Evolutionary conservation across 495 filamentous ascomycete genomes (phyloP), one percentile per base, ranked within the genome.

Genomic region (Trichoderma erinaceum): DNA sequence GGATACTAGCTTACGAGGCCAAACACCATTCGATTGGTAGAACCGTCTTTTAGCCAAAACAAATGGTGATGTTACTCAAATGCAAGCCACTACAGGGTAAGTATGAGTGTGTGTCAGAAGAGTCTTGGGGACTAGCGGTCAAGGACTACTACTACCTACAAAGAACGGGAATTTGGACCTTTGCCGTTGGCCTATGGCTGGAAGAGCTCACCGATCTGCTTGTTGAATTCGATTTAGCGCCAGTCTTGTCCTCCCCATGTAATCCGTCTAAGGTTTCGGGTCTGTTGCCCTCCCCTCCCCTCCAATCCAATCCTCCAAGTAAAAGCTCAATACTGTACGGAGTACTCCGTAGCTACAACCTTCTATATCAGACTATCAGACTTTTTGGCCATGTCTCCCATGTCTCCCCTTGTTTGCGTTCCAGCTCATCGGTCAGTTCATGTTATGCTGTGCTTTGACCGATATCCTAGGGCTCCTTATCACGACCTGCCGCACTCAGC

Each of bases 401-500:
- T 38, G 35, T 5, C 35, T 38, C 35, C 35, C 35, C 35, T 38
- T 38, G 35, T 29, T 29, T 38, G 35, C 35, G 35, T 38, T 7
- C 35, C 35, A 7, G 35, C 35, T 38, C 29, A 29, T 29, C 29
- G 29, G 29, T 29, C 35, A 38, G 35, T 38, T 7, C 35, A 38
- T 38, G 8, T 38, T 38, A 38, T 7, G 11, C 27, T 64, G 61
- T 11, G 15, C 27, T 7, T 64, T 16, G 7, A n/a, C 18, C n/a
- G 56, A 61, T 61, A 29, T 15, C 27, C 8, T 3, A 61, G n/a
- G 56, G 18, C 21, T 21, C 52, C 23, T 25, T 61, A 61, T 61
- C 56, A 32, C 56, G 56, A 61, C 56, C 56, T 61, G 56, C 56
- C 56, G 56, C 56, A 21, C 56, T 61, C 56, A 61, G 56, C 56